A percentile compares a stretch with the other conserved stretches of the same genome.
Conservation (phyloP, 805 yeast genomes). For the Groenewaldozyma salmanticensis region DNA sequence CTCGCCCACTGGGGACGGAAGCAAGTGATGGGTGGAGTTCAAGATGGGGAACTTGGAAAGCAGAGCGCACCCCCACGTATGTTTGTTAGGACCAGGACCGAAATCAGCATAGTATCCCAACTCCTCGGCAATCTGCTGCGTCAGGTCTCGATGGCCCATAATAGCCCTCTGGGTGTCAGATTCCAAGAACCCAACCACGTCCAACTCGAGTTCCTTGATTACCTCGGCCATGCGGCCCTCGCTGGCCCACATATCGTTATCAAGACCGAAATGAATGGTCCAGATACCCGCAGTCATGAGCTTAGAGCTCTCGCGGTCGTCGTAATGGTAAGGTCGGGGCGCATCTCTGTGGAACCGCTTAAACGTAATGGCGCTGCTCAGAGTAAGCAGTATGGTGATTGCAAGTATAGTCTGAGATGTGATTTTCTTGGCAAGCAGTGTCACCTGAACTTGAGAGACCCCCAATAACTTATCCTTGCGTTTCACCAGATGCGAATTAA, state of each 20-base stretch:
- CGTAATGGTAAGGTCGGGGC: slow-evolving; percentile 60
- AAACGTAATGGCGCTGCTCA: slow-evolving; percentile 45
- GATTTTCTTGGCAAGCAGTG: slow-evolving; percentile 17
- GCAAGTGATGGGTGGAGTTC: slow-evolving; percentile 78
- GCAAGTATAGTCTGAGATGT: slow-evolving; percentile 18
- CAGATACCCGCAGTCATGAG: slow-evolving; percentile 92
- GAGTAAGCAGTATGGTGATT: slow-evolving; percentile 32
- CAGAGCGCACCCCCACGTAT: slow-evolving; percentile 95
- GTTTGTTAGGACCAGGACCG: slow-evolving; percentile 97
- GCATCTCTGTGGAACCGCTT: slow-evolving; percentile 48
- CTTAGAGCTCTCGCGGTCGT: slow-evolving; percentile 51
- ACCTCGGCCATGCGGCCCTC: slow-evolving; percentile 83
- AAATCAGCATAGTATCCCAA: slow-evolving; percentile 90
- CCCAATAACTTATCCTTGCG: slow-evolving; percentile 10
- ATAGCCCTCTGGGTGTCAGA: slow-evolving; percentile 88
- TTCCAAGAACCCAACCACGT: slow-evolving; percentile 83
- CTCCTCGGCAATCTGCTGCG: slow-evolving; percentile 85
- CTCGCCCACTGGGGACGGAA: slow-evolving; percentile 97
- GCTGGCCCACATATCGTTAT: slow-evolving; percentile 96
- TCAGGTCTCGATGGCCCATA: slow-evolving; percentile 91
- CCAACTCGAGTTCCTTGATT: slow-evolving; percentile 77
- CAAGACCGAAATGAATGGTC: slow-evolving; percentile 96
- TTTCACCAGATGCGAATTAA: slow-evolving; percentile 19
- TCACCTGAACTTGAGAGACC: slow-evolving; percentile 12
- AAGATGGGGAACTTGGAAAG: slow-evolving; percentile 91